Conservation (phyloP, 345 rosid genomes). For the Lumnitzera racemosa region DNA sequence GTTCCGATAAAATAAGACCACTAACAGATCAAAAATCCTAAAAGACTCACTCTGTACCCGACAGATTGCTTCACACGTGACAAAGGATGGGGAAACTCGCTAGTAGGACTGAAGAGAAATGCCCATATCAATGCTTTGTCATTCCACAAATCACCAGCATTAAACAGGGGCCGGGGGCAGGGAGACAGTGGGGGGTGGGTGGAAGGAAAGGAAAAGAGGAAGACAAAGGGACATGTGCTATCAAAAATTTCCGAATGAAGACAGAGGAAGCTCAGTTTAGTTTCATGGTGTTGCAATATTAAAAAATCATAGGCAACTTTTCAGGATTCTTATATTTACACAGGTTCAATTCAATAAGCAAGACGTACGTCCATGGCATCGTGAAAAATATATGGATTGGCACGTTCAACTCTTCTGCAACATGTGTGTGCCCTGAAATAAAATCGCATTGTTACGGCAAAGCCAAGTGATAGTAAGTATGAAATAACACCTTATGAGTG, state of each 20-base stretch:
- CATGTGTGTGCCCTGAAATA: slow-evolving; percentile 46
- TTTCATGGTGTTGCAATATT: neutral
- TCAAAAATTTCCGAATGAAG: too few species aligned
- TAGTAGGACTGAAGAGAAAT: slow-evolving; percentile 33
- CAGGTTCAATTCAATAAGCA: neutral
- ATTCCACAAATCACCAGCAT: neutral
- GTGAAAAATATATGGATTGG: slow-evolving; percentile 51
- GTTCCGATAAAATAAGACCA: neutral
- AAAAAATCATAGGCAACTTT: neutral
- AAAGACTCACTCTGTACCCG: slow-evolving; percentile 36
- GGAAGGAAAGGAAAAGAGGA: too few species aligned
- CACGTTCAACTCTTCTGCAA: slow-evolving; percentile 37
- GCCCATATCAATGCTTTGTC: slow-evolving; percentile 5
- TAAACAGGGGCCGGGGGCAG: too few species aligned
- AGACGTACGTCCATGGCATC: slow-evolving; percentile 61
- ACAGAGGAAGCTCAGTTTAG: neutral
- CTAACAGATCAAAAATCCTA: neutral
- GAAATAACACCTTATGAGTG: neutral
- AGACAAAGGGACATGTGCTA: too few species aligned
- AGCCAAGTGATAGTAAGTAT: neutral
- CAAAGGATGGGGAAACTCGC: slow-evolving; percentile 52
- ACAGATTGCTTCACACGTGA: slow-evolving; percentile 44
- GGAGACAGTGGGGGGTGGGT: too few species aligned
- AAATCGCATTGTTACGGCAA: neutral
- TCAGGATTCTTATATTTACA: neutral